A percentile compares a stretch with the other conserved stretches of the same genome.
Evolutionary conservation across 495 filamentous ascomycete species (phyloP).

Genomic region (Aspergillus affinis): DNA sequence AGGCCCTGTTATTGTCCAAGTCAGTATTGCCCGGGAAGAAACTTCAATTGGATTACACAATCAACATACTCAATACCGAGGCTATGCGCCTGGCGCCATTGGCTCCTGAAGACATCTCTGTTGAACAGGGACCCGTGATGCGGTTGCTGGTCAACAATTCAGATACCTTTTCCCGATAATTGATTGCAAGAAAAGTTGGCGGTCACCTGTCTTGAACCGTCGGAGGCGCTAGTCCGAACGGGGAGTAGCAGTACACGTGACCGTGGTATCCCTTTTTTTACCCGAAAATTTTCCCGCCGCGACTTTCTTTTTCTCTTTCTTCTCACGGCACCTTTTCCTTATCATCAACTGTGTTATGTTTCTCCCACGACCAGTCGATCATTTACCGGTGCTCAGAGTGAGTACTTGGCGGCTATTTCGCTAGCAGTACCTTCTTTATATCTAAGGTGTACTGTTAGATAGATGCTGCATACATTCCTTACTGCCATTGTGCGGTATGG

Average conservation of each 20-base stretch:
- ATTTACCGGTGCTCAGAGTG: conserved; percentile 63
- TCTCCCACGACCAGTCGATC: conserved; percentile 56
- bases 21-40: conserved; percentile 1
- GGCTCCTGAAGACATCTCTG: conserved; percentile 44
- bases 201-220: conserved; percentile 24
- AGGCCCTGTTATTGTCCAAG: conserved; percentile 32
- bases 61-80: conserved; percentile 39
- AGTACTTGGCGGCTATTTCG: conserved; percentile 59
- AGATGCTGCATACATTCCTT: conserved; percentile 58
- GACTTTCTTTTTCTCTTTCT: conserved; percentile 30
- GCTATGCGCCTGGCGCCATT: conserved; percentile 48
- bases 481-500: neutral
- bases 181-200: conserved; percentile 46
- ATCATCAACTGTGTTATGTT: conserved; percentile 59
- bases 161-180: conserved; percentile 11
- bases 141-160: conserved; percentile 14
- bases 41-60: neutral
- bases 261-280: conserved; percentile 7
- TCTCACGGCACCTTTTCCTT: conserved; percentile 58
- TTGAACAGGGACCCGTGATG: conserved; percentile 15
- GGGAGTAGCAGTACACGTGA: conserved; percentile 36
- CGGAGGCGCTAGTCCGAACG: conserved; percentile 20
- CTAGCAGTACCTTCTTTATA: conserved; percentile 66
- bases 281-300: conserved; percentile 4
- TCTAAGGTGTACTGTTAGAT: conserved; percentile 70